These are phyloP conservation scores for Saksenaea oblongispora DNA, from an alignment of 371 early-diverging fungal genomes.

Conservation along the genomic window DNA sequence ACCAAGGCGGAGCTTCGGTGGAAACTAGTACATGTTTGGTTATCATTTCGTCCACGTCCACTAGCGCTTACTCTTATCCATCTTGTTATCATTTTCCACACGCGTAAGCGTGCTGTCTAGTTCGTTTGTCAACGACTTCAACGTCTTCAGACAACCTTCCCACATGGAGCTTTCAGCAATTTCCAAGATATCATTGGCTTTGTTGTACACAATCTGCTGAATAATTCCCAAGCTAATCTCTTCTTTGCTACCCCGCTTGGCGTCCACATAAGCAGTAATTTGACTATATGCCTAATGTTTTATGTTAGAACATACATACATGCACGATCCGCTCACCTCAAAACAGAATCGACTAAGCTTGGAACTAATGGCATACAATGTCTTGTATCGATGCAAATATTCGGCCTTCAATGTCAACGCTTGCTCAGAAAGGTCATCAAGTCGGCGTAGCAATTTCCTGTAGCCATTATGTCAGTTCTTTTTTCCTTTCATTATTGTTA, in stretches of 20 bases:
- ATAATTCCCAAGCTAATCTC: constrained; percentile 42
- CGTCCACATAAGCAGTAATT: constrained; percentile 34
- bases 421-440: constrained; percentile 64
- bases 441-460: constrained; percentile 68
- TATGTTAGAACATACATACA: background rate
- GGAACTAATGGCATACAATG: constrained; percentile 47
- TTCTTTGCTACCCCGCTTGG: constrained; percentile 51
- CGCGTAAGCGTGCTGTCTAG: constrained; percentile 36
- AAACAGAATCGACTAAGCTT: constrained; percentile 53
- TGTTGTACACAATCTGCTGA: constrained; percentile 51
- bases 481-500: no score
- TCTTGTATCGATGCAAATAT: constrained; percentile 54
- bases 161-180: constrained; percentile 63
- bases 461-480: background rate
- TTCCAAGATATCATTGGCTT: constrained; percentile 55
- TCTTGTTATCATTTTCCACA: constrained; percentile 52
- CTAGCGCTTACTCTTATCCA: constrained; percentile 42
- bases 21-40: constrained; percentile 29
- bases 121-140: constrained; percentile 55
- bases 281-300: constrained; percentile 21
- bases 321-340: constrained; percentile 37
- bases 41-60: background rate
- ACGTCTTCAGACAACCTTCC: constrained; percentile 58
- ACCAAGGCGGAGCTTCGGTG: constrained; percentile 76
- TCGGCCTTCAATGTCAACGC: constrained; percentile 55